Conservation (phyloP, 2,329 filamentous ascomycete genomes). For the Malbranchea cinnamomea region DNA sequence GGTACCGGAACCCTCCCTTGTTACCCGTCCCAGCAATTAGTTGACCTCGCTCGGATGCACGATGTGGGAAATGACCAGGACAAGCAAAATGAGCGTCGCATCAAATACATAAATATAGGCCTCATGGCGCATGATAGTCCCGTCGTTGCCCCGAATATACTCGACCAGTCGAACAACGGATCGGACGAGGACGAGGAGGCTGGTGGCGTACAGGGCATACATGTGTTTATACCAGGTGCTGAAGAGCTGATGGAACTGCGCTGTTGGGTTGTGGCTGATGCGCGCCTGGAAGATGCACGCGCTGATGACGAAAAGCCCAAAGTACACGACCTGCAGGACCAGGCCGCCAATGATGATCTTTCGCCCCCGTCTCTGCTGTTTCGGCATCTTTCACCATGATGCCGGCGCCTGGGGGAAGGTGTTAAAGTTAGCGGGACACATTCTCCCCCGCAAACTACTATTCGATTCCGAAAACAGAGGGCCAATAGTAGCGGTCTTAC, state of each 20-base stretch:
- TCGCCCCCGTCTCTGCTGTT: conserved; percentile 12
- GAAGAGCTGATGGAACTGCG: conserved; percentile 1
- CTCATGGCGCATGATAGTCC: conserved; percentile 18
- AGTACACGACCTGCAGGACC: conserved; percentile 42
- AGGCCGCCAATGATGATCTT: conserved; percentile 41
- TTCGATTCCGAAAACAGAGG: too few species aligned
- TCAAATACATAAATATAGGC: conserved; percentile 20
- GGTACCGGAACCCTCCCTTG: background rate
- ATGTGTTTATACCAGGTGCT: conserved; percentile 20
- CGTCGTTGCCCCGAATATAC: conserved; percentile 18
- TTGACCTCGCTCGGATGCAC: conserved; percentile 8
- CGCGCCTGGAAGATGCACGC: conserved; percentile 36
- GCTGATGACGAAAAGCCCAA: conserved; percentile 39
- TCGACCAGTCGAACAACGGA: conserved; percentile 21
- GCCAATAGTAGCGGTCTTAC: too few species aligned
- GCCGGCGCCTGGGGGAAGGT: conserved; percentile 13
- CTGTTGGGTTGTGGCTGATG: conserved; percentile 21
- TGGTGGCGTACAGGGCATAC: conserved; percentile 16
- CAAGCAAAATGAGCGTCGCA: conserved; percentile 16
- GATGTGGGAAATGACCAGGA: conserved; percentile 11
- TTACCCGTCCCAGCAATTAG: conserved; percentile 1
- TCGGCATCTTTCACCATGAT: conserved; percentile 14
- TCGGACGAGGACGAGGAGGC: conserved; percentile 18
- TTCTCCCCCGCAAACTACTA: too few species aligned
- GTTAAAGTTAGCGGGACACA: background rate